Evolutionary conservation across 495 filamentous ascomycete species (phyloP).

Genomic region (Aspergillus egyptiacus): DNA sequence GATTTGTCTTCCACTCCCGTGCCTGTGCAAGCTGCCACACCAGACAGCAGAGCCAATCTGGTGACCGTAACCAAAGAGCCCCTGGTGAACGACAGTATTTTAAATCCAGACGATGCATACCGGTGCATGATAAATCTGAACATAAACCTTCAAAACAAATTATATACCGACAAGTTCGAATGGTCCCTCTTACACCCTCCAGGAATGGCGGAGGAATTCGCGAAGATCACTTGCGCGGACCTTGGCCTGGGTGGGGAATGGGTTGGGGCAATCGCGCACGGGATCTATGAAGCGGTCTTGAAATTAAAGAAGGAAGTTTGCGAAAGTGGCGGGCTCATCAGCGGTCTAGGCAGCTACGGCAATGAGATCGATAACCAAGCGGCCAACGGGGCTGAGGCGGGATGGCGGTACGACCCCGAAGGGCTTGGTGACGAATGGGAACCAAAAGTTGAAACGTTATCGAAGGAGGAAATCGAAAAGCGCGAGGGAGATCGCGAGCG

Average conservation of each 20-base stretch:
- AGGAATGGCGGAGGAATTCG: slow-evolving; percentile 87
- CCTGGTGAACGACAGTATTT: slow-evolving; percentile 47
- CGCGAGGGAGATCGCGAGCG: slow-evolving; percentile 90
- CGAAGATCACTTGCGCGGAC: slow-evolving; percentile 85
- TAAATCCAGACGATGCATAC: slow-evolving; percentile 86
- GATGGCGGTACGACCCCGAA: slow-evolving; percentile 93
- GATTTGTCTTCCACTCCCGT: slow-evolving; percentile 50
- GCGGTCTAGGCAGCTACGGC: slow-evolving; percentile 62
- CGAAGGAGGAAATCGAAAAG: slow-evolving; percentile 96
- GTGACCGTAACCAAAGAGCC: slow-evolving; percentile 39
- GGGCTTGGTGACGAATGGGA: slow-evolving; percentile 89
- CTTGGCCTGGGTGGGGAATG: slow-evolving; percentile 86
- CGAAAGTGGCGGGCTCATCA: slow-evolving; percentile 75
- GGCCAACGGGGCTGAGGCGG: slow-evolving; percentile 67
- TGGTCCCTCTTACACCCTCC: slow-evolving; percentile 93
- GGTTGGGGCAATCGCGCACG: slow-evolving; percentile 88
- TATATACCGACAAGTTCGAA: slow-evolving; percentile 97
- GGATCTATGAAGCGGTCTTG: slow-evolving; percentile 92
- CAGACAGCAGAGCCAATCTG: slow-evolving; percentile 34
- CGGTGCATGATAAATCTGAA: slow-evolving; percentile 85
- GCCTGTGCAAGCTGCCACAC: slow-evolving; percentile 44
- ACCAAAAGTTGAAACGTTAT: slow-evolving; percentile 80
- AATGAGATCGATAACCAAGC: slow-evolving; percentile 87
- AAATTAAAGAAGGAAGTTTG: slow-evolving; percentile 93
- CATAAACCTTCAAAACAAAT: slow-evolving; percentile 84